Base-by-base conservation (phyloP, 176 grass and related monocot genomes). In the Aegilops sharonensis region DNA sequence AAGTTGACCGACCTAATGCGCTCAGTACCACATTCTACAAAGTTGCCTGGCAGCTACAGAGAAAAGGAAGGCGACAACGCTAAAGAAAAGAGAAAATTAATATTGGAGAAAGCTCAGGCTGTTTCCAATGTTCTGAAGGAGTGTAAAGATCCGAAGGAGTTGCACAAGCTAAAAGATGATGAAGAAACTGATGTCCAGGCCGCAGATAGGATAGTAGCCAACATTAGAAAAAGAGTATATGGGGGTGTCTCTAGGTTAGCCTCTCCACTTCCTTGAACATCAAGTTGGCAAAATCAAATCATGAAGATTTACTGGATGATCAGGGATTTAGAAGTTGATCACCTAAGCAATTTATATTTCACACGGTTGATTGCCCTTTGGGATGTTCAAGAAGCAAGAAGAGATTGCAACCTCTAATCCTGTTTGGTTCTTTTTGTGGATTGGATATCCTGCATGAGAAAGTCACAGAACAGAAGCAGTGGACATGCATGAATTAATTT, bases 1-100 rank as follows among this genome's bases (percentile, higher is more conserved):
- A 94, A 88, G 85, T 72, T 94, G 79, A 81, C 78, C 15, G 31
- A 87, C 64, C 79, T 92, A 24, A 97, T 97, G 90, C 78, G 86
- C 14, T 92, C 92, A 10, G 90, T 97, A 25, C 86, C 84, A 31
- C 92, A 91, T 88, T 97, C 92, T 4, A 94, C 92, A 17, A 94
- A 94, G 78, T 87, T 97, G 60, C 95, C 95, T 6, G 90, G 89
- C 64, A 86, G 85, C 77, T 94, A 91, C 29, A 87, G 84, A 79
- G 92, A 94, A 72, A 91, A 82, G 72, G 88, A 94, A 71, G 70
- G 56, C 2, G 85, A 89, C 68, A 78, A 63, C 36, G 60, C 79
- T 89, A 79, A 78, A 57, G 87, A 89, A 47, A 68, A 83, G 81
- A 91, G 81, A 48, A 92, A 89, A 65, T 84, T 85, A 64, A 97